Evolutionary conservation across 2,329 filamentous ascomycete species (phyloP).

Genomic region (Pseudonectria foliicola): DNA sequence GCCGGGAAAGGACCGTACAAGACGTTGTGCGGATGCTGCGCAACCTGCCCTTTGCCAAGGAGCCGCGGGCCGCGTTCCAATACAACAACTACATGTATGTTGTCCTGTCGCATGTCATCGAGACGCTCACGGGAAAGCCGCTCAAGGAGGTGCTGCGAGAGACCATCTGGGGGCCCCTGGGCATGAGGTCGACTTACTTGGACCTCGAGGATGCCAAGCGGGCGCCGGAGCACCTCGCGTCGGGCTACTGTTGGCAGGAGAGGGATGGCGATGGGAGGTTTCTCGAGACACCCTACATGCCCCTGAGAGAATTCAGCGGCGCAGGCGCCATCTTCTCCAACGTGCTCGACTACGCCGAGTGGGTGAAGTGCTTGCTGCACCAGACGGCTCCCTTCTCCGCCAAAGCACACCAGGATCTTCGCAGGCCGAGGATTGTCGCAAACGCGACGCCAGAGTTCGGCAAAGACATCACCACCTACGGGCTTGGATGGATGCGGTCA

Average conservation of each 20-base stretch:
- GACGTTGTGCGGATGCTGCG: constrained; percentile 37
- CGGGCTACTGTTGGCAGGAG: constrained; percentile 35
- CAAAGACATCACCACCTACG: constrained; percentile 20
- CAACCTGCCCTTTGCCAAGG: constrained; percentile 35
- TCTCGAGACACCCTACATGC: constrained; percentile 18
- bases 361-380: constrained; percentile 41
- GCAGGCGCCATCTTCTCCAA: constrained; percentile 38
- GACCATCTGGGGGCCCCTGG: constrained; percentile 37
- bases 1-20: constrained; percentile 21
- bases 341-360: constrained; percentile 43
- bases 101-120: constrained; percentile 38
- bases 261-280: constrained; percentile 11
- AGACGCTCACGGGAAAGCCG: constrained; percentile 30
- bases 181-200: constrained; percentile 38
- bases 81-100: constrained; percentile 47
- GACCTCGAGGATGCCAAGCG: constrained; percentile 20
- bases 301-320: constrained; percentile 27
- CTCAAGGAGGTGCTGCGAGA: constrained; percentile 35
- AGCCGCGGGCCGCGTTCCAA: constrained; percentile 37
- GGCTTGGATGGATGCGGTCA: constrained; percentile 23
- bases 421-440: constrained; percentile 27
- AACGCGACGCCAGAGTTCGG: constrained; percentile 2
- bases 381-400: constrained; percentile 16
- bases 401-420: constrained; percentile 22
- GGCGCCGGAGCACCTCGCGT: constrained; percentile 27